These are phyloP conservation scores for Blastomyces emzantsi DNA, from an alignment of 2,329 filamentous ascomycete species.

Conservation along the genomic window DNA sequence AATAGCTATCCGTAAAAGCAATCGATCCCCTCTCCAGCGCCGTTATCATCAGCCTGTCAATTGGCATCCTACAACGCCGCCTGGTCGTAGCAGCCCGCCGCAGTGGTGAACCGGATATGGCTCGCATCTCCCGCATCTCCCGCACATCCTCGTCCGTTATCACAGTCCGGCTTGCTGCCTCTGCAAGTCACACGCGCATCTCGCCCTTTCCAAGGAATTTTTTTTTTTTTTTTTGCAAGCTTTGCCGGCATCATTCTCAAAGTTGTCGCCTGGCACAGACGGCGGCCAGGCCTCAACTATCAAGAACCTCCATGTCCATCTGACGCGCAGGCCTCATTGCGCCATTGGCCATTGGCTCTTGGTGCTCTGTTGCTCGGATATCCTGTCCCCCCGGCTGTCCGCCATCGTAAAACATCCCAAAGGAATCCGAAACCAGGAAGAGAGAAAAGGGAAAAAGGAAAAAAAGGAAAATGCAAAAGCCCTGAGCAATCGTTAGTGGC, in stretches of 20 bases:
- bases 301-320: not conserved
- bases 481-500: not conserved
- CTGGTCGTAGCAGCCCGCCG: no score
- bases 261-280: not conserved
- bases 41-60: not conserved
- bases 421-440: not conserved
- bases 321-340: not conserved
- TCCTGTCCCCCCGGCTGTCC: not conserved
- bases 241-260: not conserved
- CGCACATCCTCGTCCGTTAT: conserved; percentile 3
- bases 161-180: conserved; percentile 1
- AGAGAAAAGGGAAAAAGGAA: not conserved
- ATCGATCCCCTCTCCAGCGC: not conserved
- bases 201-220: not conserved
- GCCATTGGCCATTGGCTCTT: no score
- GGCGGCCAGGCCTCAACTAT: not conserved
- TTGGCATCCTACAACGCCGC: conserved; percentile 1
- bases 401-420: not conserved
- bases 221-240: not conserved
- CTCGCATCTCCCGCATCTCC: conserved; percentile 5
- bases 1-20: not conserved
- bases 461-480: not conserved
- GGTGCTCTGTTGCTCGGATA: not conserved
- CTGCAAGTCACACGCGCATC: conserved; percentile 8
- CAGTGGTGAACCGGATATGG: not conserved